Evolutionary conservation across 140 eudicot species (phyloP), one percentile per base, ranked within the genome.

Genomic region (Anethum foeniculum): DNA sequence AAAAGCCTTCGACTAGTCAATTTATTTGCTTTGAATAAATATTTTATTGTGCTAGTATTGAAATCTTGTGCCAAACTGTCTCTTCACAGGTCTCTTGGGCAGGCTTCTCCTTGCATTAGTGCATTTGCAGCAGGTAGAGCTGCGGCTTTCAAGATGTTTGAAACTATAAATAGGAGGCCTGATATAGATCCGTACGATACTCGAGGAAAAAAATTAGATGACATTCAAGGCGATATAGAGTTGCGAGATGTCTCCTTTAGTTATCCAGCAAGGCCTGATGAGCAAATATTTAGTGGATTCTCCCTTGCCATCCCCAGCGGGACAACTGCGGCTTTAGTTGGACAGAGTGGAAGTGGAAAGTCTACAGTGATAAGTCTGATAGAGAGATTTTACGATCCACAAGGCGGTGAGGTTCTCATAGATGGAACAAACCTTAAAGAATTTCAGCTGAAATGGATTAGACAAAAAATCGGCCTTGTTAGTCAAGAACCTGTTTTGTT

Each of bases 41-140:
- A 41, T 21, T 8, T 3, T 19, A 8, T 43, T 73, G 47, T 41
- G 18, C 7, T 23, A 23, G 77, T 74, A 74, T n/a, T 74, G 30
- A 74, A 23, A 19, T 21, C 47, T 41, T 39, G 23, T 7, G 77
- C 14, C 7, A 38, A 43, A 47, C 54, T n/a, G 25, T n/a, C 13
- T 34, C 9, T 7, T 77, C 83, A 23, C 84, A 94, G 98, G 93
- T 89, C 98, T 76, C 86, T 94, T 4, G 95, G 97, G 67, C 96
- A 94, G 82, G 95, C 96, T 15, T 86, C 96, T 77, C 97, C 98
- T 19, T 90, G 97, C 86, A 79, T 94, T 85, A 86, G 89, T 76
- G 97, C 98, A 69, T 94, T 94, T 85, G 97, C 98, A 72, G 96
- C 98, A 30, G 98, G 98, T 30, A 89, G 82, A 73, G 98, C 98